phyloP scores from a whole-genome alignment of 805 yeast species.

The Candida mattraensis region DNA sequence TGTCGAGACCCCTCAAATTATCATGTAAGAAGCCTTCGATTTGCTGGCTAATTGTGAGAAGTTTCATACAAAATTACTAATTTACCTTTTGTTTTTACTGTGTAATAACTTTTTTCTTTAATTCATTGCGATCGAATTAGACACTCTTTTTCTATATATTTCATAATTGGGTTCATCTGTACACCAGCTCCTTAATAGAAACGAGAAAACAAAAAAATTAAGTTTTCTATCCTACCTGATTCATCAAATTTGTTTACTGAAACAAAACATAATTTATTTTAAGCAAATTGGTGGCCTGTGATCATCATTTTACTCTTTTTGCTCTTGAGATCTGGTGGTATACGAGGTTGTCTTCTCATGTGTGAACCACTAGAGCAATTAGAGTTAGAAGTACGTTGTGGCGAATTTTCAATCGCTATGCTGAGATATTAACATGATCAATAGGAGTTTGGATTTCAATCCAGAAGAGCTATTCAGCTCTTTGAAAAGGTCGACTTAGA shows the following conservation, averaged over 20 bases:
- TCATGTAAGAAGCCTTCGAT: slow-evolving; percentile 62
- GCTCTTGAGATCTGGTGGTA: background rate
- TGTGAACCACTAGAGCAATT: slow-evolving; percentile 13
- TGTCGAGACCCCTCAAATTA: slow-evolving; percentile 97
- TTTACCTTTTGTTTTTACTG: background rate
- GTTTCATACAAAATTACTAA: background rate
- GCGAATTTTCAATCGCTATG: background rate
- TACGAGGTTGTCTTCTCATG: slow-evolving; percentile 6
- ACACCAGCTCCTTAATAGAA: too few relatives aligned
- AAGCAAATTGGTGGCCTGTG: background rate
- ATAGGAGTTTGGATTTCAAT: slow-evolving; percentile 33
- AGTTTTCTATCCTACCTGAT: background rate
- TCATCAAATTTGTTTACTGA: slow-evolving; percentile 1
- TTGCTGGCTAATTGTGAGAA: slow-evolving; percentile 1
- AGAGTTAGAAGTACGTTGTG: slow-evolving; percentile 29
- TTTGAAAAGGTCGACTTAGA: slow-evolving; percentile 13
- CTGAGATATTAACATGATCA: slow-evolving; percentile 6
- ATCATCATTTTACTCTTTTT: background rate
- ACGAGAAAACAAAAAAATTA: too few relatives aligned
- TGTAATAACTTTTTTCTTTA: slow-evolving; percentile 6
- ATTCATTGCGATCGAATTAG: slow-evolving; percentile 4
- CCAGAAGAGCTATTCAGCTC: slow-evolving; percentile 26
- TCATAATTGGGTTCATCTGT: too few relatives aligned
- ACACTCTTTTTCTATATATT: slow-evolving; percentile 3
- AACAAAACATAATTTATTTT: background rate